Conservation (phyloP, 2,329 filamentous ascomycete genomes). For the Phyllosticta citrichinensis region DNA sequence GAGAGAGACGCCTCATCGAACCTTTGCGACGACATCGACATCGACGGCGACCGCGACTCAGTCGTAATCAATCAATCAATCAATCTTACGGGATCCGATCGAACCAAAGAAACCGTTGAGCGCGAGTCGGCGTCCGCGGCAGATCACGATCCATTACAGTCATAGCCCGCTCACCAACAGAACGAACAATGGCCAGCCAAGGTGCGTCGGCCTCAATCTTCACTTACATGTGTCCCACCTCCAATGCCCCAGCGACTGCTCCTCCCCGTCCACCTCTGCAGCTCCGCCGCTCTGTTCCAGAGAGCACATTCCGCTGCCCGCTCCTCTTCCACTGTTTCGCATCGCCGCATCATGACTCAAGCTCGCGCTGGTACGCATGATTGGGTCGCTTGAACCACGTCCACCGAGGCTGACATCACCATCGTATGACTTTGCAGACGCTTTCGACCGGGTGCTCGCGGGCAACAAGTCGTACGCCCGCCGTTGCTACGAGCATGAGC, state of each 20-base stretch:
- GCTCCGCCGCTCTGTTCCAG: background rate
- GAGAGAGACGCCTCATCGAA: background rate
- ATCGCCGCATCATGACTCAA: conserved; percentile 1
- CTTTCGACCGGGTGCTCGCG: conserved; percentile 52
- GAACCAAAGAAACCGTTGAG: conserved; percentile 8
- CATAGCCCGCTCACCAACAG: background rate
- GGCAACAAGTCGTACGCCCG: conserved; percentile 63
- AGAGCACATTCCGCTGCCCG: conserved; percentile 6
- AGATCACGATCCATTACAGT: conserved; percentile 5
- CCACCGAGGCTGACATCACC: conserved; percentile 4
- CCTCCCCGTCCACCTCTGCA: conserved; percentile 1
- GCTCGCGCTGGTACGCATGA: conserved; percentile 5
- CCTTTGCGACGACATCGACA: background rate
- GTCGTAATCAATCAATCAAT: background rate
- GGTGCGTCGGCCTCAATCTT: background rate
- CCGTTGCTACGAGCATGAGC: conserved; percentile 54
- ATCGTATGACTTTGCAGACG: conserved; percentile 32
- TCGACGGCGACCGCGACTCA: too few relatives aligned
- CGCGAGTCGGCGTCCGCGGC: conserved; percentile 2
- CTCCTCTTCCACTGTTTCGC: conserved; percentile 1
- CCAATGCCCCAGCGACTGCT: background rate
- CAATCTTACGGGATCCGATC: background rate
- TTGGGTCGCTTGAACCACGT: background rate
- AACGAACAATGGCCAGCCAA: background rate
- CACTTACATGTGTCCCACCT: background rate